Base-by-base conservation (phyloP, 192 early-diverging fungal species). In the Thamnidium elegans region DNA sequence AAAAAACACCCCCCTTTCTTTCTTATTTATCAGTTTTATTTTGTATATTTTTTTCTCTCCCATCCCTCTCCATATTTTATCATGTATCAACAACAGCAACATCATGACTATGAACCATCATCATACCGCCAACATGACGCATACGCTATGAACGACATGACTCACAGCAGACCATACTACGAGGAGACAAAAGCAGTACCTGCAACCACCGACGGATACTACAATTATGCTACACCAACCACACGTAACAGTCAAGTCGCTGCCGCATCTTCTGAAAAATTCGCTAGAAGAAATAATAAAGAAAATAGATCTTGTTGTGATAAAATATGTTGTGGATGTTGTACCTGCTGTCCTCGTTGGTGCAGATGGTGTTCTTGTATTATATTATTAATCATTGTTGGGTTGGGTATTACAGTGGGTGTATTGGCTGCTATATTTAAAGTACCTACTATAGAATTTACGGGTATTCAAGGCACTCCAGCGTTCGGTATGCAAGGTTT, bases 341-440 rank as follows among this genome's bases (percentile, higher is more conserved):
- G 65, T 52, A 56, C 46, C 2, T 73, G 71, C 19, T 73, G 71
- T 39, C 71, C 71, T 19, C 61, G 61, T 11, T 78, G 76, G 51
- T 72, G 65, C 10, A 66, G 79, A 43, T 68, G 73, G 46, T 50
- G 67, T 23, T 73, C 74, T 34, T 81, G 79, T 55, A 47, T 71
- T 14, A 64, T 77, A 15, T 51, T 81, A 13, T 32, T 81, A 8
- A 34, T 81, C 19, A 51, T 81, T 9, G 4, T 78, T 36, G 55
- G 51, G 9, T 71, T 81, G 36, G 73, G 72, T 52, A 75, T 66
- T 5, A 44, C 71, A 39, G 72, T 63, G 2, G 71, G 73, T 32
- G 79, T 78, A 11, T n/a, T 81, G 48, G 51, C 70, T 14, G 71
- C 69, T 6, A 61, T 78, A 0, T 81, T 81, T 68, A 78, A 81